Percentiles rank a stretch among this genome's conserved stretches.
These are phyloP conservation scores for Wallemia mellicola DNA, from an alignment of 1,284 basidiomycete species.

Conservation along the genomic window DNA sequence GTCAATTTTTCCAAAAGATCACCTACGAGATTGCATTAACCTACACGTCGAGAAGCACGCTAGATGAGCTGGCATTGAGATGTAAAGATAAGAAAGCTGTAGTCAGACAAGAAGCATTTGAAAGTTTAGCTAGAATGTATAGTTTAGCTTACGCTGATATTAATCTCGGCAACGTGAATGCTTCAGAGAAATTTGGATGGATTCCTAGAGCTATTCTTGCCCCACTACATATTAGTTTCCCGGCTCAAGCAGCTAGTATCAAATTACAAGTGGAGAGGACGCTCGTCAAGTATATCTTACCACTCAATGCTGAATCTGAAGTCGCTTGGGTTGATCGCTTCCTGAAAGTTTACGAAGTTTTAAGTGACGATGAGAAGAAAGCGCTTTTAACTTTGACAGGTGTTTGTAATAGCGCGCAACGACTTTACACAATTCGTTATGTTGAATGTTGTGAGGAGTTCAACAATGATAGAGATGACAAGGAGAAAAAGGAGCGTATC, in stretches of 20 bases:
- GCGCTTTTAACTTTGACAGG: constrained; percentile 31
- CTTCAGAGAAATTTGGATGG: constrained; percentile 64
- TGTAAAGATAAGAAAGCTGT: constrained; percentile 58
- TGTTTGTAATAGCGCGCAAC: constrained; percentile 11
- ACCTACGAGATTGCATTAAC: constrained; percentile 76
- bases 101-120: constrained; percentile 59
- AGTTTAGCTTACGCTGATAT: constrained; percentile 60
- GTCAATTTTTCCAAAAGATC: constrained; percentile 46
- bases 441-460: constrained; percentile 27
- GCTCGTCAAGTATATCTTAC: constrained; percentile 44
- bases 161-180: constrained; percentile 42
- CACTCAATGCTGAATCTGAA: constrained; percentile 36
- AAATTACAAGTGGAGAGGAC: constrained; percentile 32
- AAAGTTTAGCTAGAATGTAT: constrained; percentile 47
- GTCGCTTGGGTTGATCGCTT: constrained; percentile 57
- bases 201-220: constrained; percentile 49
- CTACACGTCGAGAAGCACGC: constrained; percentile 24
- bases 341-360: constrained; percentile 35
- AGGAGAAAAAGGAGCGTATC: constrained; percentile 40
- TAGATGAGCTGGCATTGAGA: constrained; percentile 20
- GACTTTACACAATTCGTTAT: constrained; percentile 16
- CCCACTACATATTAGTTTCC: constrained; percentile 10
- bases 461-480: constrained; percentile 12
- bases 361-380: constrained; percentile 31
- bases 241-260: not conserved